Conservation (phyloP, 768 basidiomycete species). For the Naganishia kalamii region DNA sequence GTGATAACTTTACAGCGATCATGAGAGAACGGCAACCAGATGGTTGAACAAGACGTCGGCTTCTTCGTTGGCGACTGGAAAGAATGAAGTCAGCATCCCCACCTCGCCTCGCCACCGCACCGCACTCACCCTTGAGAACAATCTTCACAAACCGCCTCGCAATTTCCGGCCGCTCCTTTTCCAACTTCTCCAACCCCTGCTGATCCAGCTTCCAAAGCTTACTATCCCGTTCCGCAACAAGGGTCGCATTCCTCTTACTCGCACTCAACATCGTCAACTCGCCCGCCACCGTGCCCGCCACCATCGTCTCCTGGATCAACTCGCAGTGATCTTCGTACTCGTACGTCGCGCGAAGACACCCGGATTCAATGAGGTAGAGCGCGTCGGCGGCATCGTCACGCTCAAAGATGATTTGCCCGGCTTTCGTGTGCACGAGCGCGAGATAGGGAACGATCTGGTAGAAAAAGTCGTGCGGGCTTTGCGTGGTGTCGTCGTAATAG, state of each 20-base stretch:
- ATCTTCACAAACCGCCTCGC: conserved; percentile 44
- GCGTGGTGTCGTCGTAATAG: conserved; percentile 50
- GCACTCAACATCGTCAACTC: conserved; percentile 80
- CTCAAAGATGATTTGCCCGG: conserved; percentile 64
- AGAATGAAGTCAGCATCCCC: not conserved
- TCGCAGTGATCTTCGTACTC: conserved; percentile 63
- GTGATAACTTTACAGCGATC: not conserved
- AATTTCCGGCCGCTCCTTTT: conserved; percentile 57
- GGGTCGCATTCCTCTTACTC: conserved; percentile 74
- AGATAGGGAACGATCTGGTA: conserved; percentile 66
- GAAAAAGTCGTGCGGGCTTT: conserved; percentile 51
- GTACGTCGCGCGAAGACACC: conserved; percentile 77
- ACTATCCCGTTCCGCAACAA: conserved; percentile 68
- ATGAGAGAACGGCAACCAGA: conserved; percentile 40
- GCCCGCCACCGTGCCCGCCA: conserved; percentile 83
- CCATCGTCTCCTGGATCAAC: conserved; percentile 80
- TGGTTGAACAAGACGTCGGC: conserved; percentile 37
- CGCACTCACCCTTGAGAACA: conserved; percentile 42
- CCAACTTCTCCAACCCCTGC: conserved; percentile 58
- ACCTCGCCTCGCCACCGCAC: too few relatives aligned
- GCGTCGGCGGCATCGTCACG: conserved; percentile 73
- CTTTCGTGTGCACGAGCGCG: conserved; percentile 55
- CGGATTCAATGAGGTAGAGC: conserved; percentile 80
- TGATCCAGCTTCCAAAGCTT: conserved; percentile 73
- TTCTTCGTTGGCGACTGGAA: conserved; percentile 41